Conservation (phyloP, 257 asterid species). For the Orobanche coerulescens region DNA sequence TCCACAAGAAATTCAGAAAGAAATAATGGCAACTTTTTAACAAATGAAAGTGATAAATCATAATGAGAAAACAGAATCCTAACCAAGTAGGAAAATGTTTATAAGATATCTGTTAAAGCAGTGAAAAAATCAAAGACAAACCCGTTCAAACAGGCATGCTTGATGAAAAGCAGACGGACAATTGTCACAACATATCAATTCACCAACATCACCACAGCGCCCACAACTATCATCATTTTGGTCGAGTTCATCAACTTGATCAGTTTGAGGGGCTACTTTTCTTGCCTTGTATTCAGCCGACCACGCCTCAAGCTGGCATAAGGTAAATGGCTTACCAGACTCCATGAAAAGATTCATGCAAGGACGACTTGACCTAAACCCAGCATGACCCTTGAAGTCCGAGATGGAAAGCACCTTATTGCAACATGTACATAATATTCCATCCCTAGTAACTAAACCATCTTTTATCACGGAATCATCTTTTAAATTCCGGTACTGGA, state of each 20-base stretch:
- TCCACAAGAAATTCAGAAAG: not conserved
- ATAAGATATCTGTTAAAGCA: not conserved
- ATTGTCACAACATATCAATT: slow-evolving; percentile 88
- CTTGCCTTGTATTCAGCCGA: slow-evolving; percentile 77
- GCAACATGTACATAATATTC: slow-evolving; percentile 84
- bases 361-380: slow-evolving; percentile 46
- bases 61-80: not conserved
- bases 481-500: slow-evolving; percentile 64
- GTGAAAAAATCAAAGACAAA: slow-evolving; percentile 29
- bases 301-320: slow-evolving; percentile 98
- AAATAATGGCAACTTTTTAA: not conserved
- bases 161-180: slow-evolving; percentile 99
- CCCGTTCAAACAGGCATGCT: slow-evolving; percentile 85
- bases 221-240: slow-evolving; percentile 99
- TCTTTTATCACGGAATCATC: slow-evolving; percentile 59
- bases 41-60: not conserved
- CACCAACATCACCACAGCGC: slow-evolving; percentile 94
- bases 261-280: slow-evolving; percentile 43
- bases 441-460: slow-evolving; percentile 68
- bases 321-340: slow-evolving; percentile 71
- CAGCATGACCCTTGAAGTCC: slow-evolving; percentile 71
- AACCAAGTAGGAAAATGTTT: slow-evolving; percentile 2
- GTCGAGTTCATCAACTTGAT: slow-evolving; percentile 56
- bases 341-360: slow-evolving; percentile 74
- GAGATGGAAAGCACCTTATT: slow-evolving; percentile 51